These are phyloP conservation scores for Wickerhamiella galacta DNA, from an alignment of 805 yeast species.

Conservation along the genomic window DNA sequence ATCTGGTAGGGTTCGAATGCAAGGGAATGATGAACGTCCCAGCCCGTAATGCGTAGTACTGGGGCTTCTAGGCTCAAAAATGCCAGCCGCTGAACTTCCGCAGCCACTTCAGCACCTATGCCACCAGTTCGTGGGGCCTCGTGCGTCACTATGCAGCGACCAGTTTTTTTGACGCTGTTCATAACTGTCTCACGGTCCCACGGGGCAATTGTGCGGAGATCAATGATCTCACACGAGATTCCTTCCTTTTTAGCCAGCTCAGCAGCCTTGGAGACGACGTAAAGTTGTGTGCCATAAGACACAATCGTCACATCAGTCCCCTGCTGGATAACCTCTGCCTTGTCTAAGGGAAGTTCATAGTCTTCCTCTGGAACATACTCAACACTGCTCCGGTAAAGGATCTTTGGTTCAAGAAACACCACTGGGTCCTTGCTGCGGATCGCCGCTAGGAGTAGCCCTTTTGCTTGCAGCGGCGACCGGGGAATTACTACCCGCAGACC, in stretches of 20 bases:
- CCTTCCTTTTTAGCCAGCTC: conserved; percentile 61
- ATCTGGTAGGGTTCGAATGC: conserved; percentile 90
- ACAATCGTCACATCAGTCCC: conserved; percentile 73
- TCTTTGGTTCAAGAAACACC: conserved; percentile 79
- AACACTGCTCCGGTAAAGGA: conserved; percentile 68
- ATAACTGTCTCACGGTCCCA: conserved; percentile 70
- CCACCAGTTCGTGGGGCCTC: conserved; percentile 88
- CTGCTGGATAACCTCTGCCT: conserved; percentile 70
- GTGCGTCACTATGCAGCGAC: conserved; percentile 67
- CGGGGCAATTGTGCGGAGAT: conserved; percentile 84
- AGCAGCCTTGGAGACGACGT: conserved; percentile 68
- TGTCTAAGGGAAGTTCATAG: conserved; percentile 69
- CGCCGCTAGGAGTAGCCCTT: conserved; percentile 78
- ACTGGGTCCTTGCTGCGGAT: conserved; percentile 94
- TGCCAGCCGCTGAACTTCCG: conserved; percentile 88
- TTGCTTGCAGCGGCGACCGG: conserved; percentile 76
- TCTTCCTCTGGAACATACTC: conserved; percentile 74
- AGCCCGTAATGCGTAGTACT: conserved; percentile 85
- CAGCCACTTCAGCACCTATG: conserved; percentile 88
- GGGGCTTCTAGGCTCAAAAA: conserved; percentile 90
- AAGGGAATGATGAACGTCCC: conserved; percentile 94
- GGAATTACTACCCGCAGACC: conserved; percentile 87
- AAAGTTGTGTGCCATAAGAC: conserved; percentile 72
- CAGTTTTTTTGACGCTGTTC: conserved; percentile 74
- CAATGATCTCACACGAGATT: conserved; percentile 69